Percentiles rank a stretch among this genome's conserved stretches.
These are phyloP conservation scores for Yarrowia porcina DNA, from an alignment of 805 yeast genomes.

Conservation along the genomic window DNA sequence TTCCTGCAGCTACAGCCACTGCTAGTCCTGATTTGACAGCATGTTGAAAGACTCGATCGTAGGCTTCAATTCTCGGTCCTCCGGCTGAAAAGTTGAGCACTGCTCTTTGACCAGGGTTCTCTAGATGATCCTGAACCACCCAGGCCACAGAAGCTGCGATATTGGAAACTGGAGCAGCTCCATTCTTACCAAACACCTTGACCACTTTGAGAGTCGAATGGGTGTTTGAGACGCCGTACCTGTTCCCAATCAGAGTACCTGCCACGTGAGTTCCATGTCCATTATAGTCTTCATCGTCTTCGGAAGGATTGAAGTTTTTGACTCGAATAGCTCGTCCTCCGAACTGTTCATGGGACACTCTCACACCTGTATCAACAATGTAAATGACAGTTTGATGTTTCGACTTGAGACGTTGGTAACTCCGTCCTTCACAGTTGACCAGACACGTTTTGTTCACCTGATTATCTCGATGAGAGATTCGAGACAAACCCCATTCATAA, in stretches of 20 bases:
- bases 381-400: conserved; percentile 40
- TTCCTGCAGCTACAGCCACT: conserved; percentile 36
- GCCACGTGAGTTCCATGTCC: conserved; percentile 65
- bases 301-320: conserved; percentile 47
- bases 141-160: conserved; percentile 56
- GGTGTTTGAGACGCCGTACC: conserved; percentile 54
- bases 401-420: conserved; percentile 61
- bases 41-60: conserved; percentile 38
- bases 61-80: conserved; percentile 23
- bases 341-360: conserved; percentile 48
- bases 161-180: conserved; percentile 53
- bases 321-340: conserved; percentile 58
- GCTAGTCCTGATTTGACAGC: conserved; percentile 27
- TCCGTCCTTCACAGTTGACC: conserved; percentile 29
- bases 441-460: conserved; percentile 50
- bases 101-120: conserved; percentile 30
- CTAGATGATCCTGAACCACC: conserved; percentile 41
- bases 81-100: conserved; percentile 20
- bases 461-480: conserved; percentile 75
- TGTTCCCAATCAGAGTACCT: conserved; percentile 52
- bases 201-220: conserved; percentile 52
- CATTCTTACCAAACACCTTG: conserved; percentile 53
- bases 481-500: conserved; percentile 74
- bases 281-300: conserved; percentile 48
- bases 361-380: conserved; percentile 58